Evolutionary conservation across 768 basidiomycete species (phyloP).

Genomic region (Leccinellum rugosiceps): DNA sequence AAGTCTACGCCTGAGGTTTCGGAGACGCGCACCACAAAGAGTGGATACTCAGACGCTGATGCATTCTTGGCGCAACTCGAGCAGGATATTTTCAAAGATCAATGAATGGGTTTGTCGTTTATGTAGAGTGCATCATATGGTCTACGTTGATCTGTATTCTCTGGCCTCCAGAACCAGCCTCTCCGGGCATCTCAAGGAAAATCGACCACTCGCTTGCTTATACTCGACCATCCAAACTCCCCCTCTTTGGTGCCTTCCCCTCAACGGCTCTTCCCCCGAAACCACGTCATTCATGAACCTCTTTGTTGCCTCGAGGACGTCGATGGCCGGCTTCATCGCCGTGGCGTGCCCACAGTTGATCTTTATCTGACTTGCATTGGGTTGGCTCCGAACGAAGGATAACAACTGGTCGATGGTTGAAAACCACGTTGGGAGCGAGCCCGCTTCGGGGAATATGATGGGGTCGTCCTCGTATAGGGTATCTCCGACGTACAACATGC

Average conservation of each 20-base stretch:
- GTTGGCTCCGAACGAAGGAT: slow-evolving; percentile 36
- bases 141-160: slow-evolving; percentile 6
- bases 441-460: slow-evolving; percentile 54
- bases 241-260: slow-evolving; percentile 29
- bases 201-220: slow-evolving; percentile 39
- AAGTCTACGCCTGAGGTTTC: slow-evolving; percentile 25
- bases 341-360: slow-evolving; percentile 54
- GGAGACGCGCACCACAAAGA: slow-evolving; percentile 24
- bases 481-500: slow-evolving; percentile 57
- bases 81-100: slow-evolving; percentile 47
- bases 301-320: slow-evolving; percentile 40
- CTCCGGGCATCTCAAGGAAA: slow-evolving; percentile 49
- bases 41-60: slow-evolving; percentile 41
- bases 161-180: slow-evolving; percentile 41
- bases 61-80: slow-evolving; percentile 65
- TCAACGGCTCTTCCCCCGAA: slow-evolving; percentile 37
- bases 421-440: slow-evolving; percentile 52
- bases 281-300: slow-evolving; percentile 49
- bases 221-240: slow-evolving; percentile 44
- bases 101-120: neutral
- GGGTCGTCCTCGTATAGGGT: slow-evolving; percentile 52
- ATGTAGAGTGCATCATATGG: neutral
- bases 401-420: slow-evolving; percentile 41
- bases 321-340: slow-evolving; percentile 41
- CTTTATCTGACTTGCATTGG: slow-evolving; percentile 26